These are phyloP conservation scores for Selenicereus undatus DNA, from an alignment of 148 eudicot genomes.

Conservation along the genomic window DNA sequence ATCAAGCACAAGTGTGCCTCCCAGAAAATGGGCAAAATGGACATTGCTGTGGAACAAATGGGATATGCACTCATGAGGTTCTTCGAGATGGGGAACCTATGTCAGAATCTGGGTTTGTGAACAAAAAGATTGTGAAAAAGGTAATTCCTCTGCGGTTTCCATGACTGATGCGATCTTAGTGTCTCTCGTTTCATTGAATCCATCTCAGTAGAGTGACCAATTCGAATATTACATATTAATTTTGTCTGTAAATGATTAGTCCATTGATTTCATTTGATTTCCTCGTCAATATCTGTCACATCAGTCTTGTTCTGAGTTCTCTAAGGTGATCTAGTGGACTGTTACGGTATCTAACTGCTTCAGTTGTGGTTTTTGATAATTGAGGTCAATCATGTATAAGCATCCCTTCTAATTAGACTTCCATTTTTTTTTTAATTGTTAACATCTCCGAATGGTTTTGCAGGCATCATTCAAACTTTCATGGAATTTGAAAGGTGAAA, in stretches of 20 bases:
- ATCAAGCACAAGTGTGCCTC: slow-evolving; percentile 25
- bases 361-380: background rate
- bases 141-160: slow-evolving; percentile 27
- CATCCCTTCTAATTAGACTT: background rate
- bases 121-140: slow-evolving; percentile 55
- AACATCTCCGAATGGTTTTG: slow-evolving; percentile 10
- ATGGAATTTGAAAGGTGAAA: slow-evolving; percentile 79
- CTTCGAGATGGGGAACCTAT: slow-evolving; percentile 59
- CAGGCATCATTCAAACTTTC: slow-evolving; percentile 94
- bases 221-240: background rate
- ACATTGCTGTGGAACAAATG: slow-evolving; percentile 67
- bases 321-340: background rate
- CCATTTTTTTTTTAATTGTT: background rate
- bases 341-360: background rate
- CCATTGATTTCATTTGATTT: background rate
- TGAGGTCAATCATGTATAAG: background rate
- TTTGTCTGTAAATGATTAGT: background rate
- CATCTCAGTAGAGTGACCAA: background rate
- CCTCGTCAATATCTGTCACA: background rate
- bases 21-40: slow-evolving; percentile 38
- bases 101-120: slow-evolving; percentile 28
- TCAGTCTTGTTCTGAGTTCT: background rate
- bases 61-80: slow-evolving; percentile 83
- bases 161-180: slow-evolving; percentile 3
- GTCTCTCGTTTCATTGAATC: background rate